Evolutionary conservation across 2,329 filamentous ascomycete genomes (phyloP).

Genomic region (Geosmithia flava): DNA sequence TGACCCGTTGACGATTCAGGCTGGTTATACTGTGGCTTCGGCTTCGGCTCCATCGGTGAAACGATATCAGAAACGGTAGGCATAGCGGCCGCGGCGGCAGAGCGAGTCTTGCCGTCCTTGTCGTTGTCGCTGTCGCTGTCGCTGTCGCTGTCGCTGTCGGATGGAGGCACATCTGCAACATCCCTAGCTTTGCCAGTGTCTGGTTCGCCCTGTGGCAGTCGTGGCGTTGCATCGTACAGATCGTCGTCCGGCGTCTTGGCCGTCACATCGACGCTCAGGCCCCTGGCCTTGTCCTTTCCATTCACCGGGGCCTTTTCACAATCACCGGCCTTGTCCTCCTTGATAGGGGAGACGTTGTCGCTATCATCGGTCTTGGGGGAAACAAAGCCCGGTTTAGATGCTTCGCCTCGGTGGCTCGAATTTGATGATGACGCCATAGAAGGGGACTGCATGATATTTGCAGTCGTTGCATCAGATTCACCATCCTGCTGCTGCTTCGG

Average conservation of each 20-base stretch:
- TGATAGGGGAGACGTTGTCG: no score
- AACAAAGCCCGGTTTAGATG: no score
- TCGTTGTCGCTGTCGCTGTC: neutral
- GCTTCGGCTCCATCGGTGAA: neutral
- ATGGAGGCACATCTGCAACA: neutral
- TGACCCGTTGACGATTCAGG: slow-evolving; percentile 1
- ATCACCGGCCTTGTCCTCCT: no score
- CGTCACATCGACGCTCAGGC: slow-evolving; percentile 7
- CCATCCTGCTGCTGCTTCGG: no score
- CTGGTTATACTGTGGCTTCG: neutral
- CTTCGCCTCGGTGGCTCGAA: no score
- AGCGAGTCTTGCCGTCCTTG: neutral
- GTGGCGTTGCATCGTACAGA: slow-evolving; percentile 19
- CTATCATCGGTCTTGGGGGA: no score
- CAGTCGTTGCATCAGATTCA: no score
- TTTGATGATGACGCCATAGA: no score
- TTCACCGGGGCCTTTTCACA: neutral
- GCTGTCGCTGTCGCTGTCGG: neutral
- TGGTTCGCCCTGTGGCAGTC: slow-evolving; percentile 4
- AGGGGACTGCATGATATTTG: no score
- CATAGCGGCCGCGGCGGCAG: neutral
- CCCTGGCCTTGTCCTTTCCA: neutral
- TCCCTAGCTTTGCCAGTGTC: neutral
- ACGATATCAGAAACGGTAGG: no score
- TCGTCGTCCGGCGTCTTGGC: slow-evolving; percentile 12